Evolutionary conservation across 2,329 filamentous ascomycete genomes (phyloP), one percentile per base, ranked within the genome.

Genomic region (Dactylellina leptospora): DNA sequence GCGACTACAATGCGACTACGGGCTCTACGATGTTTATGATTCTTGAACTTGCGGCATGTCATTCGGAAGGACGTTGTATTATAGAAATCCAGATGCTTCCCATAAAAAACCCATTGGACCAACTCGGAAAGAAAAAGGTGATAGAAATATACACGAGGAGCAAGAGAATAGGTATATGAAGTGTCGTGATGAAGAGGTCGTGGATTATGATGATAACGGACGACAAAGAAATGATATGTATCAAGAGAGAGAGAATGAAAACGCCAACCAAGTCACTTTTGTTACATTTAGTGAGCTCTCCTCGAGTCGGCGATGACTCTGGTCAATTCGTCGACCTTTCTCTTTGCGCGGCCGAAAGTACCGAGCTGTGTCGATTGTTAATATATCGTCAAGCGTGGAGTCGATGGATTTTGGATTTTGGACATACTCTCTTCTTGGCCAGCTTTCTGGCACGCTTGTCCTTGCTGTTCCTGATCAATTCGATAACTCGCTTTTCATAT

Each of bases 371-470:
- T 63, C 27, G 66, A 33, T 23, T 66, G 76, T 79, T 74, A 79
- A 78, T 72, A 25, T 4, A 69, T 62, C 55, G 16, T 53, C 10
- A 23, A 59, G 72, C 55, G 36, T 45, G 11, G n/a, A 13, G 36
- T 33, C 18, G 42, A 44, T 23, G 27, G 22, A 3, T n/a, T 27
- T 27, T 51, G 40, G 27, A 53, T 50, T n/a, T 18, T 59, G 63
- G 72, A 87, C 90, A 78, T 87, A 93, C 90, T 84, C 93, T 89
- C 91, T 96, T 97, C 93, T 97, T 97, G 80, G 93, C 93, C 81
- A 97, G 91, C 90, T 97, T 97, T 79, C 93, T 88, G 80, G 93
- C 93, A 84, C 93, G 92, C 91, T 97, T 97, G 85, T 99, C 95
- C 87, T 96, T 96, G 86, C 87, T 90, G 90, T 99, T 99, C 81